Evolutionary conservation across 2,329 filamentous ascomycete genomes (phyloP), one percentile per base, ranked within the genome.

Genomic region (Cladophialophora bantiana): DNA sequence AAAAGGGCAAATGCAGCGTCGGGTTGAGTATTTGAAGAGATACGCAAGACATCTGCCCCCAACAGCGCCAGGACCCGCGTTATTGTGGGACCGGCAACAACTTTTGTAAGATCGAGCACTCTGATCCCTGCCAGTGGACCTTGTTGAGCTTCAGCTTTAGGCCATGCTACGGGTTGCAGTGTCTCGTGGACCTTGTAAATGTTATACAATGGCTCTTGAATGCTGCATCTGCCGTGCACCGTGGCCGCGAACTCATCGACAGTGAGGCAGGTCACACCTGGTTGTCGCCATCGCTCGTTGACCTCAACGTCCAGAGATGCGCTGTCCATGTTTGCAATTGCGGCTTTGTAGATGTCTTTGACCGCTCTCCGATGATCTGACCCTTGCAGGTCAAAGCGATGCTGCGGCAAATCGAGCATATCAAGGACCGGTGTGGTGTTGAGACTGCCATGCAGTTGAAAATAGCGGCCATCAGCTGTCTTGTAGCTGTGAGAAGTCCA

Each of bases 1-100:
- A 90, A 84, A 91, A 91, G 77, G 90, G 89, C 0, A 38, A 74
- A 26, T 26, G 26, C 3, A 3, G 26, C 26, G 26, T 26, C 26
- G 26, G 26, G 26, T 26, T 26, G 26, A 26, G 26, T 26, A 26
- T 76, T 56, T 78, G 73, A 70, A 80, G 77, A 0, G 65, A 71
- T 2, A 83, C 68, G 57, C 75, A 26, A 78, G 78, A 32, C 78
- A 79, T 2, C 80, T 82, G 12, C 81, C 3, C 81, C 82, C 54
- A 81, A 77, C 1, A 78, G 77, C 18, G 81, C 79, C 1, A 83
- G 74, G n/a, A 78, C 78, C 65, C 74, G 75, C 10, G 79, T 78
- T 7, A 80, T 74, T 1, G 78, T 75, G 1, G 81, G 81, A 4
- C 78, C 81, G 7, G 82, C 82, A 55, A 82, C 80, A 5, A 82